These are phyloP conservation scores for Naganishia albida DNA, from an alignment of 1,284 basidiomycete genomes.

Conservation along the genomic window DNA sequence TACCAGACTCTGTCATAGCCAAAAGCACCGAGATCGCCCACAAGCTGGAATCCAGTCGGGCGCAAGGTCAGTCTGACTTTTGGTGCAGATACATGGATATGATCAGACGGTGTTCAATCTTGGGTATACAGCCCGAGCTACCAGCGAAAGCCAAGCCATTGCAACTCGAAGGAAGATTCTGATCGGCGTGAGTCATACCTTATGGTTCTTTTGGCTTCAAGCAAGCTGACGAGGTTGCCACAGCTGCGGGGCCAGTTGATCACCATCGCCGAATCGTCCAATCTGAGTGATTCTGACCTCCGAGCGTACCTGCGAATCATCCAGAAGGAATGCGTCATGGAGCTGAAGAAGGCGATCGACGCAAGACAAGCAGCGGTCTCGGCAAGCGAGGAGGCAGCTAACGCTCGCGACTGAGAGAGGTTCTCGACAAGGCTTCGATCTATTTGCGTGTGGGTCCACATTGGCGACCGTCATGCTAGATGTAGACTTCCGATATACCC, in stretches of 20 bases:
- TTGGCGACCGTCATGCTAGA: no score
- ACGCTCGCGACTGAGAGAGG: no score
- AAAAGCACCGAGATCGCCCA: constrained; percentile 66
- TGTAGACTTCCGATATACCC: no score
- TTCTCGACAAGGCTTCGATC: no score
- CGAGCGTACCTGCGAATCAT: constrained; percentile 22
- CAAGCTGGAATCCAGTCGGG: constrained; percentile 64
- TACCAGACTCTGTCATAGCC: constrained; percentile 67
- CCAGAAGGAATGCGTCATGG: constrained; percentile 12
- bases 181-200: constrained; percentile 7
- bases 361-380: constrained; percentile 4
- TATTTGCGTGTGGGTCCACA: no score
- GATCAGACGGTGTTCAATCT: neutral
- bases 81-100: neutral
- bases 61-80: constrained; percentile 50
- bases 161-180: constrained; percentile 23
- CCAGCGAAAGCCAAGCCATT: constrained; percentile 28
- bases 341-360: constrained; percentile 16
- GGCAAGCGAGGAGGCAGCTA: no score
- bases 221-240: neutral
- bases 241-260: constrained; percentile 26
- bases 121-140: constrained; percentile 1
- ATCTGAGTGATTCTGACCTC: constrained; percentile 14
- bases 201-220: neutral
- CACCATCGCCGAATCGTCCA: constrained; percentile 21